Base-by-base conservation (phyloP, 495 filamentous ascomycete species). In the Staphylotrichum longicolle region DNA sequence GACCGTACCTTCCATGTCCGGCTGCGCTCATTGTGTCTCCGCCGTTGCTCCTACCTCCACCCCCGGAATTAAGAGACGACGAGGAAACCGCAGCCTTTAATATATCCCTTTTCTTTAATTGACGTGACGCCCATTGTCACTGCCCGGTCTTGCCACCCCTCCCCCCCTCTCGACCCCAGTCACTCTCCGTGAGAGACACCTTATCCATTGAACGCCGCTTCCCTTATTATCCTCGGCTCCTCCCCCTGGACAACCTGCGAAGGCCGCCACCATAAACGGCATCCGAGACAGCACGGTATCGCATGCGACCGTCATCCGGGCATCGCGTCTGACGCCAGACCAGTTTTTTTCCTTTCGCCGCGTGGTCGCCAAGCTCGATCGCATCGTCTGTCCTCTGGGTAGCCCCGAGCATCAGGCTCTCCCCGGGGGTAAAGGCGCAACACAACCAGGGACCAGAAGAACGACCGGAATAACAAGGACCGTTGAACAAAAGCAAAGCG, bases 1-100 rank as follows among this genome's bases (percentile, higher is more conserved):
- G 40, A 48, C 49, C 48, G 41, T 53, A 66, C 70, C 68, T 74
- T 74, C 70, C 70, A 60, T 65, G 68, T 74, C 72, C 68, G 70
- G 70, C 58, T 66, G 54, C 65, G 64, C 51, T 66, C 66, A 69
- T 72, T 74, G 68, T 70, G 54, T 65, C 66, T 65, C 66, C 66
- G 51, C 54, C 46, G 63, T 60, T 52, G 54, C 61, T 50, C 55
- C 61, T 65, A 54, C 58, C 66, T 40, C 57, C 32, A 27, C 37
- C 37, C 37, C 37, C 37, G 51, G 68, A 70, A 72, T 72, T 72
- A 74, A 74, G 71, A 72, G 66, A 61, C 27, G 48, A 52, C 40
- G 40, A 53, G 60, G 56, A 51, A 54, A 58, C 15, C 41, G 58
- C 54, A 62, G 41, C 34, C 41, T 63, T 62, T 64, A 67, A 68